A percentile compares a stretch with the other conserved stretches of the same genome.
Conservation (phyloP, 2,329 filamentous ascomycete species). For the Sporothrix protearum region DNA sequence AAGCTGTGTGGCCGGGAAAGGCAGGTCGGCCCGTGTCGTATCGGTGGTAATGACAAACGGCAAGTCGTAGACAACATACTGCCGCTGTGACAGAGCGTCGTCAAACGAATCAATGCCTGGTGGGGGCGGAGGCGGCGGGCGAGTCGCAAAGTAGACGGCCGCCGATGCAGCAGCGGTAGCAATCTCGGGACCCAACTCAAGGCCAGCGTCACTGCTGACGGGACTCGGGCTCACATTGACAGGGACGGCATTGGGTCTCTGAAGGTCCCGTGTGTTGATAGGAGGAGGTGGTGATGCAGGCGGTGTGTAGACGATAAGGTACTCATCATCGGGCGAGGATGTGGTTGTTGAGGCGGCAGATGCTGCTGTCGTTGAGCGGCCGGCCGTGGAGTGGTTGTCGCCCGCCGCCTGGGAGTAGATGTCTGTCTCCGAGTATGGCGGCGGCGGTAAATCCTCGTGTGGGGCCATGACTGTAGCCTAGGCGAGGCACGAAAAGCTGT, state of each 20-base stretch:
- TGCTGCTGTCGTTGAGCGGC: neutral
- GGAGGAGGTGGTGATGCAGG: slow-evolving; percentile 46
- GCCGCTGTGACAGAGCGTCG: slow-evolving; percentile 11
- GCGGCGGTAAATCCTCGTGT: slow-evolving; percentile 47
- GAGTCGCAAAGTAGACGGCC: slow-evolving; percentile 47
- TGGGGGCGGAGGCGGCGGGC: slow-evolving; percentile 35
- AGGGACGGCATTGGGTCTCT: neutral
- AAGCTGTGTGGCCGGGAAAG: slow-evolving; percentile 40
- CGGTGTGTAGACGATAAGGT: slow-evolving; percentile 51
- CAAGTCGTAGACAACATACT: slow-evolving; percentile 33
- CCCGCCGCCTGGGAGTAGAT: slow-evolving; percentile 45
- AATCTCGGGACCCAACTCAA: neutral
- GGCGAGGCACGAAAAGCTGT: no score
- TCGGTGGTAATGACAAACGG: slow-evolving; percentile 36
- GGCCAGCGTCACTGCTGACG: slow-evolving; percentile 24
- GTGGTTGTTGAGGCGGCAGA: slow-evolving; percentile 7
- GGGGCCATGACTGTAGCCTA: slow-evolving; percentile 30
- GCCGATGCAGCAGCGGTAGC: slow-evolving; percentile 35
- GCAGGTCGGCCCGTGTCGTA: slow-evolving; percentile 44
- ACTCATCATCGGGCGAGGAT: slow-evolving; percentile 34
- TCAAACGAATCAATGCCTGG: slow-evolving; percentile 20
- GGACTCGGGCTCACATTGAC: slow-evolving; percentile 25
- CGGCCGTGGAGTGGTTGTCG: slow-evolving; percentile 34
- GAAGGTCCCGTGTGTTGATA: slow-evolving; percentile 12
- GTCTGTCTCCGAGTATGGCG: slow-evolving; percentile 57